Evolutionary conservation across 768 basidiomycete species (phyloP).

Genomic region (Ramaria sp.): DNA sequence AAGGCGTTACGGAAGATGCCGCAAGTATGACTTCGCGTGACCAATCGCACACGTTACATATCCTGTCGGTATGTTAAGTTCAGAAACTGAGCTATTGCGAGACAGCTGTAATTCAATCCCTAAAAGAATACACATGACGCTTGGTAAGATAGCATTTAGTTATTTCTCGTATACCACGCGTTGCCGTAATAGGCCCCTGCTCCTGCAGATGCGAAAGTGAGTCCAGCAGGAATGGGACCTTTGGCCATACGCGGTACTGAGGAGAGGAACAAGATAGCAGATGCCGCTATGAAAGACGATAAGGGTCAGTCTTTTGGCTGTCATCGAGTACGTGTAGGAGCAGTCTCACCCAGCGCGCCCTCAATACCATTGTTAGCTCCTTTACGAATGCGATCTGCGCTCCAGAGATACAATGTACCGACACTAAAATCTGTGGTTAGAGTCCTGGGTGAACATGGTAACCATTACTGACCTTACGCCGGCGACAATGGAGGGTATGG

Average conservation of each 20-base stretch:
- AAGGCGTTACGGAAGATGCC: not conserved
- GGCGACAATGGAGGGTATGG: constrained; percentile 74
- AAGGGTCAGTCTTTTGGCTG: not conserved
- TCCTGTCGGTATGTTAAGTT: too few relatives aligned
- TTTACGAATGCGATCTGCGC: constrained; percentile 64
- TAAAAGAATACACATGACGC: not conserved
- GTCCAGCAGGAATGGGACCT: constrained; percentile 58
- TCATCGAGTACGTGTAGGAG: not conserved
- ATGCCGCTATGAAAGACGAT: constrained; percentile 42
- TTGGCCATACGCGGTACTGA: constrained; percentile 63
- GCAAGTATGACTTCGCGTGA: not conserved
- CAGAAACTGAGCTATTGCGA: too few relatives aligned
- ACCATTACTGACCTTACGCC: constrained; percentile 52
- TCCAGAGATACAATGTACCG: constrained; percentile 69
- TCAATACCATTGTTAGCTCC: constrained; percentile 68
- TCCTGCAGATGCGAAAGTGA: constrained; percentile 50
- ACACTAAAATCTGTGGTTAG: constrained; percentile 35
- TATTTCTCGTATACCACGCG: constrained; percentile 9
- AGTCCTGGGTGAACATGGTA: not conserved
- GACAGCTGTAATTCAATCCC: not conserved
- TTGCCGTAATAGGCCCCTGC: constrained; percentile 50
- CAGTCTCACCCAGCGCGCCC: constrained; percentile 48
- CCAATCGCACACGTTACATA: not conserved
- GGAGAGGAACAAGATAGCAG: constrained; percentile 61
- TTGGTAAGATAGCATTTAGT: not conserved